phyloP scores from a whole-genome alignment of 2,329 filamentous ascomycete genomes.

The Zasmidium citrigriseum region DNA sequence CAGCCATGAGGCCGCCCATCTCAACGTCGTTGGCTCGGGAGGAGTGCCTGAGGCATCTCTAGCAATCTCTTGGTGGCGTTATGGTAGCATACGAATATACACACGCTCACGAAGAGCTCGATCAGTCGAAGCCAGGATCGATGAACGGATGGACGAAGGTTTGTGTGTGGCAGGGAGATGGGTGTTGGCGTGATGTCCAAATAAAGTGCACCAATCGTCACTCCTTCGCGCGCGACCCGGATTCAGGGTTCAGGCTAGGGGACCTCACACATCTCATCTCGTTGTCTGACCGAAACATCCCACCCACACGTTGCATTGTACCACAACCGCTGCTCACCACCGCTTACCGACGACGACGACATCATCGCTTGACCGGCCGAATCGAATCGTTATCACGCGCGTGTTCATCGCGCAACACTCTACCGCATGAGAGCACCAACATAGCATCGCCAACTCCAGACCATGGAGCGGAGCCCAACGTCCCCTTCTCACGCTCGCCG shows the following conservation, averaged over 20 bases:
- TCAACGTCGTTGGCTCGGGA: too few relatives aligned
- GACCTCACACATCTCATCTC: neutral
- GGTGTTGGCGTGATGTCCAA: neutral
- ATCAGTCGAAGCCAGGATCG: neutral
- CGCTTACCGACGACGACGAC: neutral
- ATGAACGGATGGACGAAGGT: neutral
- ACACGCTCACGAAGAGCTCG: too few relatives aligned
- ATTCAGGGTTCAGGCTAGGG: neutral
- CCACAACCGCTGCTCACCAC: neutral
- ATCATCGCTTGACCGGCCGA: neutral
- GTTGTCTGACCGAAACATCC: neutral
- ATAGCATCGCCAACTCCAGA: slow-evolving; percentile 3
- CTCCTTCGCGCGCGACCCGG: neutral
- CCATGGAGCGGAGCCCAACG: slow-evolving; percentile 3
- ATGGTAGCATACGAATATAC: too few relatives aligned
- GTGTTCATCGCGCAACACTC: neutral
- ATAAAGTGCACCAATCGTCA: neutral
- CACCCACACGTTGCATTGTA: neutral
- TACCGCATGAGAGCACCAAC: neutral
- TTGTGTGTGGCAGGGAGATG: neutral
- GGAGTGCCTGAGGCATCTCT: too few relatives aligned
- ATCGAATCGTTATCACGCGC: neutral
- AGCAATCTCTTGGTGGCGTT: too few relatives aligned
- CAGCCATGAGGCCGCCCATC: too few relatives aligned
- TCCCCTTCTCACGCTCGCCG: slow-evolving; percentile 6